phyloP scores from a whole-genome alignment of 2,329 filamentous ascomycete species.

The Talaromyces sp. region DNA sequence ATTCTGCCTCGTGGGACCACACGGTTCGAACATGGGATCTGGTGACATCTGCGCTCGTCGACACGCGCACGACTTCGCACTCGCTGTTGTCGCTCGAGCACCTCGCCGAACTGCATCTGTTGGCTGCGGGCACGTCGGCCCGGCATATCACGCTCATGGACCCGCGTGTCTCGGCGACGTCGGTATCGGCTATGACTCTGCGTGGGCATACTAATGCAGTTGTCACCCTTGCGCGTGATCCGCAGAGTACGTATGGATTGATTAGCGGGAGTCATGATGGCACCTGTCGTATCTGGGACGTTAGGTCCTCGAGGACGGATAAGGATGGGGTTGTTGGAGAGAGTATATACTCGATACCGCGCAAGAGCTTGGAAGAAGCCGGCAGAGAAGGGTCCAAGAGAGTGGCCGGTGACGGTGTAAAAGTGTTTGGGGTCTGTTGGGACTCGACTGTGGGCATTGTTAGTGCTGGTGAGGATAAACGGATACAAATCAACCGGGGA shows the following conservation, averaged over 20 bases:
- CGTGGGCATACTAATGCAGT: conserved; percentile 78
- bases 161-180: conserved; percentile 70
- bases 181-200: conserved; percentile 82
- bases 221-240: conserved; percentile 54
- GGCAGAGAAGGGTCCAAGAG: conserved; percentile 54
- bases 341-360: conserved; percentile 70
- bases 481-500: conserved; percentile 82
- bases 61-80: conserved; percentile 77
- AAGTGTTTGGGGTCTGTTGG: conserved; percentile 88
- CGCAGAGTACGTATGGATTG: conserved; percentile 71
- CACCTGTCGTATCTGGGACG: conserved; percentile 89
- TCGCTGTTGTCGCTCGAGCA: conserved; percentile 74
- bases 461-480: conserved; percentile 87
- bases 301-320: conserved; percentile 62
- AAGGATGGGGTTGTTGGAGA: conserved; percentile 58
- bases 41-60: conserved; percentile 71
- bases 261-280: conserved; percentile 89
- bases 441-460: conserved; percentile 82
- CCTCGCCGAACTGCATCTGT: conserved; percentile 59
- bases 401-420: conserved; percentile 73
- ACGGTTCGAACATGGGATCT: conserved; percentile 87
- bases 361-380: conserved; percentile 65
- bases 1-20: conserved; percentile 88
- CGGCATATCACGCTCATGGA: conserved; percentile 91
- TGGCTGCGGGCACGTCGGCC: conserved; percentile 74